Evolutionary conservation across 768 basidiomycete genomes (phyloP), one percentile per base, ranked within the genome.

Genomic region (Tylopilus rubrobrunneus): DNA sequence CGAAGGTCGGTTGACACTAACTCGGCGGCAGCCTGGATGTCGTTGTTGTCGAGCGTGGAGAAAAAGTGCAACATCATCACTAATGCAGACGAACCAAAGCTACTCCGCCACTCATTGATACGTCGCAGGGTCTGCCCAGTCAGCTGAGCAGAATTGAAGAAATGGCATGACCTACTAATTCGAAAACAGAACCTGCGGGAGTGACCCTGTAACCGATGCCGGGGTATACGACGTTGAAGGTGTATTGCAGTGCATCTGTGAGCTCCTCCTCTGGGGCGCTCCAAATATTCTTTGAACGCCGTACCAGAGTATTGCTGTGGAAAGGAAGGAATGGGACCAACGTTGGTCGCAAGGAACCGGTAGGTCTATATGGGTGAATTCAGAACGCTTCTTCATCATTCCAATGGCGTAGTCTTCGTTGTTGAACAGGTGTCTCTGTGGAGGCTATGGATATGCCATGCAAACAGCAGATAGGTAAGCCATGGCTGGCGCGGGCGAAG

Each of bases 291-390:
- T 33, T 27, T 34, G 51, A 19, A 40, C 50, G 31, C 44, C 45
- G 37, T 53, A 54, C 42, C 52, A 53, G 29, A 55, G 53, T 21
- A 52, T 45, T 15, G 49, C 36, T 6, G 53, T 55, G 43, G 53
- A 52, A 28, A 51, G 17, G 42, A 51, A 50, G 7, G 33, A 42
- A n/a, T 41, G 52, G 9, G 52, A 54, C 42, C 48, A 50, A 12
- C 48, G 48, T n/a, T 39, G 34, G 36, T 50, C 48, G 42, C 27
- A 54, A 36, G 53, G 53, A 15, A 49, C 49, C 1, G 34, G 53
- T 14, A 50, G 53, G 21, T n/a, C n/a, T n/a, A n/a, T n/a, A n/a
- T n/a, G n/a, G n/a, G 40, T 48, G 40, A 41, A 42, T 42, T 33
- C 31, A 19, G n/a, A 48, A 28, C 12, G 9, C n/a, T 34, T 42